Evolutionary conservation across 139 green algal genomes (phyloP).

Genomic region (Pleodorina starrii): DNA sequence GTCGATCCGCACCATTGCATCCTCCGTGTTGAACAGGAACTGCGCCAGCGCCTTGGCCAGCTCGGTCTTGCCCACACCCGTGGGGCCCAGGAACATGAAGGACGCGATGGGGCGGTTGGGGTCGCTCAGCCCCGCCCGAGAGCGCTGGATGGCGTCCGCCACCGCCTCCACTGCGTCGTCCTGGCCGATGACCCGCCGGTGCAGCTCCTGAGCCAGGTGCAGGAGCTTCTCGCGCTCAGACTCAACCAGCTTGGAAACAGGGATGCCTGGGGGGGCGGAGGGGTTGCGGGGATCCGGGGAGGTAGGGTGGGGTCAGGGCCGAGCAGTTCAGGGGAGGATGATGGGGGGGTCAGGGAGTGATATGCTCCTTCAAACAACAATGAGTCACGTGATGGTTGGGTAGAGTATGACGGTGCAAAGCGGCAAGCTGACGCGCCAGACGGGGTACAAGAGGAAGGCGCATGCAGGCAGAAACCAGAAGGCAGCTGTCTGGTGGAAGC

Average conservation of each 20-base stretch:
- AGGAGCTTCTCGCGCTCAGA: slow-evolving; percentile 96
- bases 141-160: slow-evolving; percentile 96
- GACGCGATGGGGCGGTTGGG: slow-evolving; percentile 89
- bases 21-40: slow-evolving; percentile 93
- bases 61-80: slow-evolving; percentile 97
- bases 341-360: no score
- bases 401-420: no score
- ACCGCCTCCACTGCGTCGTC: slow-evolving; percentile 92
- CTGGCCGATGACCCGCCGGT: slow-evolving; percentile 86
- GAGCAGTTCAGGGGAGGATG: no score
- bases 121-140: slow-evolving; percentile 91
- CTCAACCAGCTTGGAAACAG: slow-evolving; percentile 88
- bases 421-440: no score
- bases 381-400: no score
- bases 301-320: background rate
- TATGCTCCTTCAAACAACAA: no score
- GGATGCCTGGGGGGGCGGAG: slow-evolving; percentile 85
- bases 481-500: no score
- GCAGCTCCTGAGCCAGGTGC: slow-evolving; percentile 86
- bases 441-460: no score
- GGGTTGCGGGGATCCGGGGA: background rate
- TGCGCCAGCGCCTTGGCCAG: slow-evolving; percentile 93
- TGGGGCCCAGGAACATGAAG: slow-evolving; percentile 99
- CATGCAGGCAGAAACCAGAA: no score
- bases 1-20: slow-evolving; percentile 93